Conservation (phyloP, 2,329 filamentous ascomycete genomes). For the Sarocladiaceae sp. region DNA sequence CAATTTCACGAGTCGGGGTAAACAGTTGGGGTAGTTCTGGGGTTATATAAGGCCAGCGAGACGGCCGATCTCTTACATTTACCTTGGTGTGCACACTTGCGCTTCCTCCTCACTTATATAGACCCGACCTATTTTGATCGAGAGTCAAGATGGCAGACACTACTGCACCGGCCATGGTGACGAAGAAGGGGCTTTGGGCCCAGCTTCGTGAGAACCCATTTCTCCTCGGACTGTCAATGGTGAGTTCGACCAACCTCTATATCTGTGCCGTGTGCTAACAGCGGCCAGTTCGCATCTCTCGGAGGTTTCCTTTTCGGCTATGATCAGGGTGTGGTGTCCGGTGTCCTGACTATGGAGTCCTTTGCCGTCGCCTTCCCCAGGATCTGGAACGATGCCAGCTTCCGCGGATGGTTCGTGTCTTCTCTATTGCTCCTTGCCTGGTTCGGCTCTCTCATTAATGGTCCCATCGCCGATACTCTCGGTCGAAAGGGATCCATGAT, state of each 20-base stretch:
- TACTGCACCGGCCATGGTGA: conserved; percentile 1
- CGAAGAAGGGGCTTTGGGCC: conserved; percentile 19
- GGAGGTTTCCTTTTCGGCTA: conserved; percentile 34
- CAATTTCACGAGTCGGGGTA: too few relatives aligned
- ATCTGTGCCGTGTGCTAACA: not conserved
- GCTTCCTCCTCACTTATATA: not conserved
- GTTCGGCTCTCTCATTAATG: conserved; percentile 39
- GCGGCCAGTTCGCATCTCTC: conserved; percentile 12
- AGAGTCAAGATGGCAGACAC: not conserved
- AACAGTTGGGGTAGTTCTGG: too few relatives aligned
- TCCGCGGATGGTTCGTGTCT: conserved; percentile 48
- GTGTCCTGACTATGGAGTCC: conserved; percentile 26
- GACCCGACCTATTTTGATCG: not conserved
- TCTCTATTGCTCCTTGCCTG: conserved; percentile 39
- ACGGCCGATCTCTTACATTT: too few relatives aligned
- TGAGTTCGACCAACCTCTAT: conserved; percentile 16
- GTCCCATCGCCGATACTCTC: conserved; percentile 29
- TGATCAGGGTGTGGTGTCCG: conserved; percentile 33
- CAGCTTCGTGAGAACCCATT: conserved; percentile 33
- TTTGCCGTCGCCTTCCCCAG: conserved; percentile 28
- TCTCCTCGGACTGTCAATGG: conserved; percentile 36
- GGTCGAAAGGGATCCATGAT: conserved; percentile 29
- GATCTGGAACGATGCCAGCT: conserved; percentile 35
- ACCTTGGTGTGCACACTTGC: not conserved
- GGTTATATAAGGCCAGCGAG: too few relatives aligned